A percentile compares a stretch with the other conserved stretches of the same genome.
Conservation (phyloP, 2,329 filamentous ascomycete genomes). For the Stemphylium beticola region DNA sequence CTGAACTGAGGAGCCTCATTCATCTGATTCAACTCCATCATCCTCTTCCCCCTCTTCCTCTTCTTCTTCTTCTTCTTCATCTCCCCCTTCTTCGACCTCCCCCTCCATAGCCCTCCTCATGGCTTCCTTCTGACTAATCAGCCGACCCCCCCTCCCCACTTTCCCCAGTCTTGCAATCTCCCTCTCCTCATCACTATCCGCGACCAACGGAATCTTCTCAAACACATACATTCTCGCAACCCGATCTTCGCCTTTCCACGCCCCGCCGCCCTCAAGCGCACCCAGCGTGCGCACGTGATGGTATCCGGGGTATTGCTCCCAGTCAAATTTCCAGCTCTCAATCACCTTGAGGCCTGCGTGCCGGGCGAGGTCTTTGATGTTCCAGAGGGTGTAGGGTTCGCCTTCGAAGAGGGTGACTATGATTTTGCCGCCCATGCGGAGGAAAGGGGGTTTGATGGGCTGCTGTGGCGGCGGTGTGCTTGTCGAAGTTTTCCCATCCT, state of each 20-base stretch:
- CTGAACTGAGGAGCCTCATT: neutral
- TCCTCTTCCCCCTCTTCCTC: neutral
- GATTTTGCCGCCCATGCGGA: conserved; percentile 63
- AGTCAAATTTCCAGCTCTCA: conserved; percentile 72
- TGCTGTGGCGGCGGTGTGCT: neutral
- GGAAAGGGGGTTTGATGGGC: conserved; percentile 46
- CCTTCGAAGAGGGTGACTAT: conserved; percentile 90
- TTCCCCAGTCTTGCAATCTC: conserved; percentile 20
- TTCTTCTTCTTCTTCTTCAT: neutral
- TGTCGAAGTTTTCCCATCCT: neutral
- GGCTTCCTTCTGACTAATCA: conserved; percentile 14
- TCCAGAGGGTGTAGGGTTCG: conserved; percentile 95
- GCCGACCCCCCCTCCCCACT: conserved; percentile 18
- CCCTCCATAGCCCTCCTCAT: conserved; percentile 26
- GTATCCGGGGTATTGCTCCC: conserved; percentile 74
- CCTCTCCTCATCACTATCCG: conserved; percentile 32
- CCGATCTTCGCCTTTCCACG: conserved; percentile 58
- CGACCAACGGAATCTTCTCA: conserved; percentile 44
- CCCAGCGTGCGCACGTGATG: conserved; percentile 75
- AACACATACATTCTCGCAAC: conserved; percentile 56
- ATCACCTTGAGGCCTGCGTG: conserved; percentile 75
- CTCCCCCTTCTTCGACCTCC: conserved; percentile 12
- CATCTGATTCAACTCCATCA: neutral
- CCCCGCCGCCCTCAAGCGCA: conserved; percentile 54
- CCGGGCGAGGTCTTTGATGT: conserved; percentile 83